Conservation (phyloP, 2,329 filamentous ascomycete genomes). For the Pseudogymnoascus sp. region DNA sequence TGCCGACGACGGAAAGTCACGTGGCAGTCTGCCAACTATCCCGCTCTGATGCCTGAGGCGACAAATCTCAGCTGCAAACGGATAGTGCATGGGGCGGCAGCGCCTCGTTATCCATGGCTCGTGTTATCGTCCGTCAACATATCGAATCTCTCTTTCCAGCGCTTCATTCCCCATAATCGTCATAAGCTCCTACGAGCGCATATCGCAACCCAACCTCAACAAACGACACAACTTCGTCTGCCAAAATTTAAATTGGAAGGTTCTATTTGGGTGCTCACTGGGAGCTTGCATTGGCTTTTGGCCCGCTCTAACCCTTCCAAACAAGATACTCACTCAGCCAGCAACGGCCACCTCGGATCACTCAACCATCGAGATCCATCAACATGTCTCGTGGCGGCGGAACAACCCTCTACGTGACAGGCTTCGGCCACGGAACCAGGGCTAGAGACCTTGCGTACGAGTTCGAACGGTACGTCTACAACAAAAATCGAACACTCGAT, state of each 20-base stretch:
- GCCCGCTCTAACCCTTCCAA: slow-evolving; percentile 3
- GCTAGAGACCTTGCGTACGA: slow-evolving; percentile 99
- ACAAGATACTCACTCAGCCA: slow-evolving; percentile 6
- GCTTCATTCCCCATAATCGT: slow-evolving; percentile 4
- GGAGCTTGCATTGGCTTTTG: slow-evolving; percentile 4
- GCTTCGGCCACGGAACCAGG: slow-evolving; percentile 97
- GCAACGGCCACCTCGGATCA: neutral
- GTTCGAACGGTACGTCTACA: slow-evolving; percentile 97
- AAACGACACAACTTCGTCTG: neutral
- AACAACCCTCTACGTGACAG: slow-evolving; percentile 95
- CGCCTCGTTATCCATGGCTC: slow-evolving; percentile 1
- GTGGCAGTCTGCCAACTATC: neutral
- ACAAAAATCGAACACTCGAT: slow-evolving; percentile 42
- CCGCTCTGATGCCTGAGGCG: neutral
- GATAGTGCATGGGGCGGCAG: neutral
- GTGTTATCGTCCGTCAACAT: slow-evolving; percentile 4
- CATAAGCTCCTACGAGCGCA: slow-evolving; percentile 6
- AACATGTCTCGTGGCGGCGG: slow-evolving; percentile 85
- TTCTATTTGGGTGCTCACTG: slow-evolving; percentile 1
- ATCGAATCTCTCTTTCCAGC: slow-evolving; percentile 1
- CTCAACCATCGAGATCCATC: neutral
- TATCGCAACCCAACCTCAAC: neutral
- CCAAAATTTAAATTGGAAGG: neutral
- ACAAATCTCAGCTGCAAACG: slow-evolving; percentile 5
- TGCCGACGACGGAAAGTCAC: neutral